Evolutionary conservation across 108 stramenopile genomes (phyloP).

Genomic region (Nitzschia sp.): DNA sequence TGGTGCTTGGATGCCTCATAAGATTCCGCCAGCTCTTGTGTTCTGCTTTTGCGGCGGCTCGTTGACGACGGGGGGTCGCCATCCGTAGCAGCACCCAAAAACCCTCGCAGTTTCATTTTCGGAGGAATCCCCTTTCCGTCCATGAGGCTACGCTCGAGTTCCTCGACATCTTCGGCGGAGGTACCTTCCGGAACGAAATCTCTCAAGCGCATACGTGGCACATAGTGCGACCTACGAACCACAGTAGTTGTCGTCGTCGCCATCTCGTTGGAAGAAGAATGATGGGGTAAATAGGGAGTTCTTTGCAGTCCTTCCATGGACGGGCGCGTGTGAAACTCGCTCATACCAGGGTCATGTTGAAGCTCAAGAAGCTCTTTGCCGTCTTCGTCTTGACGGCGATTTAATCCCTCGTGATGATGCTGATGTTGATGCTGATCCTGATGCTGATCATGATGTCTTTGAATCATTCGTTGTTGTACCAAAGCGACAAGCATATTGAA

Average conservation of each 20-base stretch:
- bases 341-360: background rate
- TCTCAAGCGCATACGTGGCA: conserved; percentile 33
- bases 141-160: background rate
- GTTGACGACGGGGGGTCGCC: background rate
- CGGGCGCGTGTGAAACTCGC: background rate
- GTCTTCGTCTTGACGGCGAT: background rate
- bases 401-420: background rate
- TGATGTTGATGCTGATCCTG: background rate
- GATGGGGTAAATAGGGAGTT: no score
- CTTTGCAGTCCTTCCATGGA: no score
- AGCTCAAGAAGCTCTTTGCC: background rate
- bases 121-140: conserved; percentile 7
- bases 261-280: background rate
- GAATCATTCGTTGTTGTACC: conserved; percentile 35
- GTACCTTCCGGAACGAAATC: conserved; percentile 21
- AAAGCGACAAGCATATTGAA: conserved; percentile 28
- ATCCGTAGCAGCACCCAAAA: background rate
- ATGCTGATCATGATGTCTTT: background rate
- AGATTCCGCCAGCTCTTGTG: conserved; percentile 20
- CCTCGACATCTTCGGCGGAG: background rate
- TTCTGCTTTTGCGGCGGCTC: background rate
- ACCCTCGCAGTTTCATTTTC: conserved; percentile 19
- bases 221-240: conserved; percentile 6
- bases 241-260: background rate
- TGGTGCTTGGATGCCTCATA: conserved; percentile 20